A percentile compares a stretch with the other conserved stretches of the same genome.
These are phyloP conservation scores for Brettanomyces custersianus DNA, from an alignment of 805 yeast species.

Conservation along the genomic window DNA sequence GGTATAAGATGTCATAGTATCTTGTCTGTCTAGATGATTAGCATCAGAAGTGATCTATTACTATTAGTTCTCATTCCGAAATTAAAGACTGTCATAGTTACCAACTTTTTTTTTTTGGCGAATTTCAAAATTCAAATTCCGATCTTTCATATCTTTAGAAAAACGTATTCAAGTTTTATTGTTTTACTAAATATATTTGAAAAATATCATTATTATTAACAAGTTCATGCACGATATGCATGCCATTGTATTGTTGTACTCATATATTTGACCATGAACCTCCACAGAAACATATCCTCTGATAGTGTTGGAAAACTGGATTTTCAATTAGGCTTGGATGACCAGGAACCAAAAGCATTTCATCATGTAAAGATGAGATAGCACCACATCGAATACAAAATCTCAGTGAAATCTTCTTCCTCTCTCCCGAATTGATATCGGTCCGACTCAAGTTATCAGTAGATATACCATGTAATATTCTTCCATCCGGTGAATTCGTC, in stretches of 20 bases:
- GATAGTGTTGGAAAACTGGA: conserved; percentile 30
- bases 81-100: no score
- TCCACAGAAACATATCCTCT: conserved; percentile 71
- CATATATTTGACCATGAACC: conserved; percentile 55
- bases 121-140: no score
- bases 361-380: conserved; percentile 28
- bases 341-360: conserved; percentile 23
- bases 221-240: no score
- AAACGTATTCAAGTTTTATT: no score
- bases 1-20: not conserved
- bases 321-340: conserved; percentile 19
- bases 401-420: conserved; percentile 16
- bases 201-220: no score
- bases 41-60: no score
- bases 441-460: not conserved
- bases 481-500: not conserved
- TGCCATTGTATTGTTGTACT: not conserved
- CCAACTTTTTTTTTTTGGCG: no score
- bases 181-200: no score
- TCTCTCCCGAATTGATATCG: not conserved
- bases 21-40: no score
- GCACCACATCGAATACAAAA: conserved; percentile 28
- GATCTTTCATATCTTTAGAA: no score
- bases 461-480: not conserved
- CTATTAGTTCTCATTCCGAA: no score